Base-by-base conservation (phyloP, 1,139 yeast species). In the Blastobotrys elegans region DNA sequence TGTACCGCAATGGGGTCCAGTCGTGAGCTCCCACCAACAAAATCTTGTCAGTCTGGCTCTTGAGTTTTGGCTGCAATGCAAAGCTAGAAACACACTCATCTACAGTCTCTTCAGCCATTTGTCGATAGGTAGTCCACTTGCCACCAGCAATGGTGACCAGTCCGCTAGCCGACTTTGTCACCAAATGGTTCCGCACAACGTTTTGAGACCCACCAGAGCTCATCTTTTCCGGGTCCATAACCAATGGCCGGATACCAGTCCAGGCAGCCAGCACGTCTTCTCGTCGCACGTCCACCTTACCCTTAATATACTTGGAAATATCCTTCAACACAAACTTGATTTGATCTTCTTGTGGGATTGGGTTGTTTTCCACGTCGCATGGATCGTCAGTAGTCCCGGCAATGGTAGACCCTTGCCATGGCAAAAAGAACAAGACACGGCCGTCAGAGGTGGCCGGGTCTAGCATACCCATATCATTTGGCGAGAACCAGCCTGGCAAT, bases 81-180 rank as follows among this genome's bases (percentile, higher is more conserved):
- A 72, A 75, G 47, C 73, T 68, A 61, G 78, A 74, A 48, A 87
- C 75, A 50, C 87, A 79, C 57, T 80, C 80, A 67, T 87, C 84
- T 45, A 90, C 83, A 43, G 96, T 87, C 71, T 90, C 96, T 71
- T 89, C 82, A 32, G 97, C 96, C 97, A 90, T 90, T 72, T 88
- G 96, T 72, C 97, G 79, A 73, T 89, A 90, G 36, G 97, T 90
- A 49, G 97, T 90, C 97, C 97, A 90, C 71, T 90, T 90, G 68
- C 97, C 97, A 62, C 97, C 97, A 26, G 96, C 84, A 59, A 90
- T 85, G 43, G 97, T 90, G 44, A 90, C 75, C 58, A 90, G 76
- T 21, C 92, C 94, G 44, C 84, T 74, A 50, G 75, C 79, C 20
- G 95, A 79, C 40, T 80, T 76, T 59, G 84, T 77, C 52, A 90